Conservation (phyloP, 352 stramenopile species). For the Pythium rishiriense region DNA sequence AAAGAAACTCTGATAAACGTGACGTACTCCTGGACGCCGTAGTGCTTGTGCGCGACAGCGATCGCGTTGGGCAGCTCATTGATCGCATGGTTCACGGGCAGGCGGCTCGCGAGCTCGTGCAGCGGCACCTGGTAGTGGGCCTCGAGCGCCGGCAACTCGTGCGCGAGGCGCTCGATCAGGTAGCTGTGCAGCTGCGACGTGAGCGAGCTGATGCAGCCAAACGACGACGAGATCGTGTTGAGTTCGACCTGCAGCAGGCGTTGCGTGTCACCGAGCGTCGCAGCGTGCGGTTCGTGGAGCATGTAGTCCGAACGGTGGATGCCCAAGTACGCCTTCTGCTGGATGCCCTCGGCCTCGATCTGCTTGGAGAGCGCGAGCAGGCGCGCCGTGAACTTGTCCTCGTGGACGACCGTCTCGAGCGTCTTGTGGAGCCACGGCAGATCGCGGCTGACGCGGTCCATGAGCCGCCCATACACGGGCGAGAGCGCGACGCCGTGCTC, state of each 20-base stretch:
- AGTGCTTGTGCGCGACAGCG: constrained; percentile 65
- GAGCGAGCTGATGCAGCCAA: constrained; percentile 93
- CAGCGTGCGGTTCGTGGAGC: constrained; percentile 79
- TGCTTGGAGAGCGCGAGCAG: constrained; percentile 79
- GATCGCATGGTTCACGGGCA: constrained; percentile 73
- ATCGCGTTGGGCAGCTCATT: constrained; percentile 66
- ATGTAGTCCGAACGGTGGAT: constrained; percentile 96
- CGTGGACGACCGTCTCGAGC: constrained; percentile 69
- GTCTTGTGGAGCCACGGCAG: constrained; percentile 75
- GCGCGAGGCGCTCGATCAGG: constrained; percentile 49
- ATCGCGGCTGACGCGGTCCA: constrained; percentile 83
- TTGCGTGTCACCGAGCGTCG: constrained; percentile 40
- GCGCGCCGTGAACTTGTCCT: constrained; percentile 86
- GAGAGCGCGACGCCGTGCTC: constrained; percentile 66
- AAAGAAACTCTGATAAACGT: too few relatives aligned
- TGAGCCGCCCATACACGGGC: constrained; percentile 69
- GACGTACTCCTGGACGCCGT: constrained; percentile 65
- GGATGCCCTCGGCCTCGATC: constrained; percentile 64
- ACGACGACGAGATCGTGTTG: constrained; percentile 98
- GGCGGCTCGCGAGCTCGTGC: constrained; percentile 37
- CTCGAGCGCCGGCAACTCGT: constrained; percentile 50
- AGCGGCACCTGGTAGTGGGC: constrained; percentile 49
- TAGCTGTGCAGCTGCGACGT: constrained; percentile 92
- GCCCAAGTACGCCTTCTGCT: constrained; percentile 85
- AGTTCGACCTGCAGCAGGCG: constrained; percentile 95